Percentiles rank a stretch among this genome's conserved stretches.
Conservation (phyloP, 2,329 filamentous ascomycete species). For the Exophiala viscosa region DNA sequence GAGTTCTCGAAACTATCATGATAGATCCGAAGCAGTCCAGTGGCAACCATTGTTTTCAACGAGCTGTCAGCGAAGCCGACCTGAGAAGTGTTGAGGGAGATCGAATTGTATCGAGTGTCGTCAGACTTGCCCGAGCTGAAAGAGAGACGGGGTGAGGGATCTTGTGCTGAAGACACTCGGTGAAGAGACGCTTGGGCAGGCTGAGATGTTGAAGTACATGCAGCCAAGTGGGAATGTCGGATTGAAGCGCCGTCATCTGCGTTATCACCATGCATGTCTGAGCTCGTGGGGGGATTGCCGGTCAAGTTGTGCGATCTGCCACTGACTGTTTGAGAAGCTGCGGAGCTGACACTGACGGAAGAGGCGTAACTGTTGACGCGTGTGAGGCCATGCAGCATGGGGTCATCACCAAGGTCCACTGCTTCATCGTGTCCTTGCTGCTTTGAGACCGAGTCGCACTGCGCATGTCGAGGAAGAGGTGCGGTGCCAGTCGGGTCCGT, state of each 20-base stretch:
- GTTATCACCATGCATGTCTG: constrained; percentile 9
- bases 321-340: background rate
- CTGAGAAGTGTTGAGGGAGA: constrained; percentile 7
- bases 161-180: background rate
- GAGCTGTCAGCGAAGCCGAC: constrained; percentile 34
- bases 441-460: too few relatives aligned
- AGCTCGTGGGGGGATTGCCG: constrained; percentile 6
- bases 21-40: constrained; percentile 21
- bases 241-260: background rate
- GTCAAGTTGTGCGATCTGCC: background rate
- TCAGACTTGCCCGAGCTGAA: background rate
- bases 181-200: background rate
- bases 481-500: too few relatives aligned
- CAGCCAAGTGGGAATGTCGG: background rate
- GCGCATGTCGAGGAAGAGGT: too few relatives aligned
- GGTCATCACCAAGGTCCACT: background rate
- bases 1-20: constrained; percentile 24
- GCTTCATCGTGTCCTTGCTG: too few relatives aligned
- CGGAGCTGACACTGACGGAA: constrained; percentile 9
- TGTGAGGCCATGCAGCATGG: background rate
- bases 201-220: background rate
- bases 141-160: background rate
- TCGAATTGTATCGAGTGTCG: background rate
- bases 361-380: constrained; percentile 8
- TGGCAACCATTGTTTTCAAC: constrained; percentile 38